Percentiles rank a stretch among this genome's conserved stretches.
phyloP scores from a whole-genome alignment of 352 stramenopile species.

The Phytophthora nicotianae region DNA sequence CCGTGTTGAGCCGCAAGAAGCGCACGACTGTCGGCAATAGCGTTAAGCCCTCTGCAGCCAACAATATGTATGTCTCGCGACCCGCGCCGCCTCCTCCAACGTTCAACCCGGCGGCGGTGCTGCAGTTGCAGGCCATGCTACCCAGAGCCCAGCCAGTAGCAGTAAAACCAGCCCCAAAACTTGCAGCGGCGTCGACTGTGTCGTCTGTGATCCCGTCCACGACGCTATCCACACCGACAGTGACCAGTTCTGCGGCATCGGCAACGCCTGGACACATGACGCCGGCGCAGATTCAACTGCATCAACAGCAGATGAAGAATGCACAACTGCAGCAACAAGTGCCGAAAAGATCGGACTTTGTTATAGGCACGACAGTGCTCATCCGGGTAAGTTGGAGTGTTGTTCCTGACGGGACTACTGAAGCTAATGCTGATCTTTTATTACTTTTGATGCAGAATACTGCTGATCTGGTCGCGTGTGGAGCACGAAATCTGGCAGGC shows the following conservation, averaged over 20 bases:
- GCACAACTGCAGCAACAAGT: slow-evolving; percentile 32
- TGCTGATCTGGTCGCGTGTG: slow-evolving; percentile 72
- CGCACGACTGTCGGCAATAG: slow-evolving; percentile 34
- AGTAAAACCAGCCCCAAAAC: slow-evolving; percentile 38
- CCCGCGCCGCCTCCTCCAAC: slow-evolving; percentile 18
- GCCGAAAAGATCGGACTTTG: slow-evolving; percentile 65
- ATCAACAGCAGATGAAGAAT: slow-evolving; percentile 46
- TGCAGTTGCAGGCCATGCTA: slow-evolving; percentile 42
- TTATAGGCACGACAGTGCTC: slow-evolving; percentile 64
- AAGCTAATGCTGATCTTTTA: neutral
- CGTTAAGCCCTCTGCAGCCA: slow-evolving; percentile 32
- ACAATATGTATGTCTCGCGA: slow-evolving; percentile 30
- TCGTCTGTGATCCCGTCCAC: slow-evolving; percentile 39
- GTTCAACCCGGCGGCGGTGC: slow-evolving; percentile 39
- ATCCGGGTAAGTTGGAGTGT: slow-evolving; percentile 55
- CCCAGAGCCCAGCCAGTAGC: slow-evolving; percentile 29
- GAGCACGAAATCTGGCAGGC: slow-evolving; percentile 71
- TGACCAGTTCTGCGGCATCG: slow-evolving; percentile 19
- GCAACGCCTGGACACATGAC: slow-evolving; percentile 31
- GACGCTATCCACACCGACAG: slow-evolving; percentile 18
- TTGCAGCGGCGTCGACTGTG: slow-evolving; percentile 20
- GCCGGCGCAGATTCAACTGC: slow-evolving; percentile 34
- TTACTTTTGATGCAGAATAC: slow-evolving; percentile 49
- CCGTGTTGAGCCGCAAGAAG: slow-evolving; percentile 79
- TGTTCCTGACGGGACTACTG: neutral